phyloP scores from a whole-genome alignment of 345 rosid genomes.

The Xanthoceras sorbifolium region DNA sequence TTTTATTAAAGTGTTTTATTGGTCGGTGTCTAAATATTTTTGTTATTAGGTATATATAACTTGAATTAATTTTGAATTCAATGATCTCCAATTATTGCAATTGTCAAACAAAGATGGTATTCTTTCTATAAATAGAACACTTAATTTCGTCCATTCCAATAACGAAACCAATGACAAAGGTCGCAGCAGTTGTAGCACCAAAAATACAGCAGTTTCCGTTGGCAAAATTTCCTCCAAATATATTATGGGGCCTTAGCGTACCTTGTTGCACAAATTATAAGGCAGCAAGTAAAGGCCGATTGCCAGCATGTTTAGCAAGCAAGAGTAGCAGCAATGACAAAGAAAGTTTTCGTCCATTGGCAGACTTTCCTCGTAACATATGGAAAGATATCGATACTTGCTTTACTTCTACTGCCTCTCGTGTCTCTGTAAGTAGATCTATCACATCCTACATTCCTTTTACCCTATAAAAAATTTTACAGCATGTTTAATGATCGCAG shows the following conservation, averaged over 20 bases:
- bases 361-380: neutral
- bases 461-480: too few relatives aligned
- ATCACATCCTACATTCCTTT: too few relatives aligned
- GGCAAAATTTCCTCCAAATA: neutral
- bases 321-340: neutral
- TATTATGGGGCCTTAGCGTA: neutral
- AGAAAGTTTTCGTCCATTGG: neutral
- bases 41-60: too few relatives aligned
- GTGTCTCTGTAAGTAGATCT: too few relatives aligned
- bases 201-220: neutral
- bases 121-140: neutral
- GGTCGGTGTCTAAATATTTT: too few relatives aligned
- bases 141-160: neutral
- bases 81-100: too few relatives aligned
- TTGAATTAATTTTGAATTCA: too few relatives aligned
- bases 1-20: too few relatives aligned
- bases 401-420: neutral
- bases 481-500: too few relatives aligned
- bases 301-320: neutral
- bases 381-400: neutral
- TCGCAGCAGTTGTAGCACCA: neutral
- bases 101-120: neutral
- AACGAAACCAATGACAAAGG: neutral
- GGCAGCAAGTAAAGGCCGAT: neutral
- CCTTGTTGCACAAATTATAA: neutral